Evolutionary conservation across 805 yeast species (phyloP).

Genomic region (Lipomyces lipofer): DNA sequence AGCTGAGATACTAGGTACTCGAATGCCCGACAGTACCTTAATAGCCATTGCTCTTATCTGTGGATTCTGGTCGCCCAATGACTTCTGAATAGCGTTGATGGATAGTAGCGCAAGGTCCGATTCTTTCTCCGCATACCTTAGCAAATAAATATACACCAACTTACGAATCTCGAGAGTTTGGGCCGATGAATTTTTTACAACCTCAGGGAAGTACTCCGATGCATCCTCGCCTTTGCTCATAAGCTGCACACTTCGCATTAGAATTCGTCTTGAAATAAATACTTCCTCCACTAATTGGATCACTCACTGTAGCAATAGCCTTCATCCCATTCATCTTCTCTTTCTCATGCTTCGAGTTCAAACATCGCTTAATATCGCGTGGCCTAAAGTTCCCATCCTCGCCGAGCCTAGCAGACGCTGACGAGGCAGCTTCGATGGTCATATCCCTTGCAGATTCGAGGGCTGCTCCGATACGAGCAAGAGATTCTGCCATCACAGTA

Average conservation of each 20-base stretch:
- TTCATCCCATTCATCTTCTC: constrained; percentile 63
- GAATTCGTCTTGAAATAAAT: no score
- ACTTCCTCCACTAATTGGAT: neutral
- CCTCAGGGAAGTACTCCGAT: constrained; percentile 69
- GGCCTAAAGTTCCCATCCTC: constrained; percentile 64
- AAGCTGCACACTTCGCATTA: constrained; percentile 19
- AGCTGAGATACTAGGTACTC: constrained; percentile 77
- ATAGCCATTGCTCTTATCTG: constrained; percentile 70
- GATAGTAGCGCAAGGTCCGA: constrained; percentile 89
- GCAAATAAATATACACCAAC: constrained; percentile 72
- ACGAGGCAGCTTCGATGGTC: constrained; percentile 79
- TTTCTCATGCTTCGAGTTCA: constrained; percentile 68
- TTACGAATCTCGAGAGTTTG: constrained; percentile 62
- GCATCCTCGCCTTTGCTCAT: constrained; percentile 45
- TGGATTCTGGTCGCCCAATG: constrained; percentile 69
- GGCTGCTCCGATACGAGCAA: constrained; percentile 64
- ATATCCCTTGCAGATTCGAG: constrained; percentile 77
- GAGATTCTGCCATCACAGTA: constrained; percentile 53
- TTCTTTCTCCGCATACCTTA: constrained; percentile 75
- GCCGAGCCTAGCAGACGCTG: constrained; percentile 56
- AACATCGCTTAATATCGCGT: constrained; percentile 61
- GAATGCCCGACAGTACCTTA: constrained; percentile 77
- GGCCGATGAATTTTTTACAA: constrained; percentile 82
- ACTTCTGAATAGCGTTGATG: constrained; percentile 87
- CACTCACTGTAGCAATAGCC: constrained; percentile 48